Conservation (phyloP, 2,329 filamentous ascomycete genomes). For the Aspergillus vadensis region DNA sequence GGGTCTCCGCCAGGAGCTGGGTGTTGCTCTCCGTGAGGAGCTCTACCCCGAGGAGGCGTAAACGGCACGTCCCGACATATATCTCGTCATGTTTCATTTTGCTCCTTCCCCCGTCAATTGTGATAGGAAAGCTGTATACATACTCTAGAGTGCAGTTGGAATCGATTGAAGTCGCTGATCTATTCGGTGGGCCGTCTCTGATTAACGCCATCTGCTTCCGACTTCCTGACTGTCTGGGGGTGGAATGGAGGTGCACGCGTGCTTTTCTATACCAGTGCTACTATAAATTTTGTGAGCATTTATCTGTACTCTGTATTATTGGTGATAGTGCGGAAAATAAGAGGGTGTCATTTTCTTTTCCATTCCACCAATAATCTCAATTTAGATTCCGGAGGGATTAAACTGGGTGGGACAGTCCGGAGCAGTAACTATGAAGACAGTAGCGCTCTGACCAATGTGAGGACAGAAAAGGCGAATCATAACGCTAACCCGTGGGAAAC, state of each 20-base stretch:
- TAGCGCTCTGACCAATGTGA: background rate
- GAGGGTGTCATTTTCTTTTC: constrained; percentile 15
- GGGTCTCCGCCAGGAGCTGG: constrained; percentile 88
- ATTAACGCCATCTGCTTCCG: constrained; percentile 14
- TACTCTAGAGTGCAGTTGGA: constrained; percentile 40
- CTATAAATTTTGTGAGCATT: constrained; percentile 25
- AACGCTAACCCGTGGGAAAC: background rate
- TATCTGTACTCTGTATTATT: constrained; percentile 26
- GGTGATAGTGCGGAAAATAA: constrained; percentile 22
- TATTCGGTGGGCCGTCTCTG: constrained; percentile 24
- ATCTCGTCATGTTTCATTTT: constrained; percentile 20
- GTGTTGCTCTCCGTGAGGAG: constrained; percentile 86
- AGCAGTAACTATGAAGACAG: background rate
- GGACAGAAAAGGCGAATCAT: background rate
- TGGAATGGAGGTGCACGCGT: constrained; percentile 25
- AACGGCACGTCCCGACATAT: constrained; percentile 23
- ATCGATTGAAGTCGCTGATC: constrained; percentile 24
- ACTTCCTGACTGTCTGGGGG: constrained; percentile 12
- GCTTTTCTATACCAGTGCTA: constrained; percentile 30
- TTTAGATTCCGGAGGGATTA: background rate
- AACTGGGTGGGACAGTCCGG: background rate
- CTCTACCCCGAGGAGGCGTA: constrained; percentile 70
- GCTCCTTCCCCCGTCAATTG: constrained; percentile 31
- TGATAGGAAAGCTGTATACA: constrained; percentile 44
- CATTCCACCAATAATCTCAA: background rate